These are phyloP conservation scores for Boletellus sp. DNA, from an alignment of 768 basidiomycete genomes.

Conservation along the genomic window DNA sequence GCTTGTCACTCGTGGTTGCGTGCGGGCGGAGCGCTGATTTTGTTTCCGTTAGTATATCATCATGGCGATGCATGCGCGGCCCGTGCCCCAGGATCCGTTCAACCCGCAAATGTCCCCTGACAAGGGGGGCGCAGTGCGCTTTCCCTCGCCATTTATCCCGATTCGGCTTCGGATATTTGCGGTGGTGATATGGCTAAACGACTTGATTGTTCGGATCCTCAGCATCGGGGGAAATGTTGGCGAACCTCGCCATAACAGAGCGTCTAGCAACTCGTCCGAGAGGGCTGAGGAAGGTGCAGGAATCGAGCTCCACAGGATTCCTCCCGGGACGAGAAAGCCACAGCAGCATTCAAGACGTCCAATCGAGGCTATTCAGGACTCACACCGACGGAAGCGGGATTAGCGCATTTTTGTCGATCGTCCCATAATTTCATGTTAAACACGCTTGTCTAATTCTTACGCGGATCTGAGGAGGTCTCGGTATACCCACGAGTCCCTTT, in stretches of 20 bases:
- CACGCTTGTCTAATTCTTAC: constrained; percentile 11
- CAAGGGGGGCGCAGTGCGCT: constrained; percentile 43
- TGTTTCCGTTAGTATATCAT: constrained; percentile 63
- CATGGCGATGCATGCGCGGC: constrained; percentile 75
- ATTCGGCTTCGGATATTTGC: constrained; percentile 77
- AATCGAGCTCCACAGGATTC: constrained; percentile 22
- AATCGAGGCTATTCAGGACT: constrained; percentile 23
- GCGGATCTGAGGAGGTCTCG: constrained; percentile 5
- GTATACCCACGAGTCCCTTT: constrained; percentile 13
- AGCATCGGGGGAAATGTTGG: constrained; percentile 46
- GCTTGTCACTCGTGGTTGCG: not conserved
- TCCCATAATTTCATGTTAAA: constrained; percentile 10
- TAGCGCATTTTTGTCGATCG: constrained; percentile 21
- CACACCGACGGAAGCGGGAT: constrained; percentile 46
- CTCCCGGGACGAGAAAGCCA: constrained; percentile 7
- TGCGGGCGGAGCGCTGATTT: constrained; percentile 2
- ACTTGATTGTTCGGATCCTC: constrained; percentile 58
- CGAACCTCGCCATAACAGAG: constrained; percentile 22
- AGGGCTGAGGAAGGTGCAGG: constrained; percentile 59
- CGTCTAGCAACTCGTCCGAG: constrained; percentile 50
- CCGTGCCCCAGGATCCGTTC: constrained; percentile 73
- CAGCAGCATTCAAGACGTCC: constrained; percentile 12
- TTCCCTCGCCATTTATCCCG: constrained; percentile 76
- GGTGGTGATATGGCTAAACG: constrained; percentile 70
- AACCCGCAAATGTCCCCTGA: constrained; percentile 44